Evolutionary conservation across 768 basidiomycete species (phyloP), one percentile per base, ranked within the genome.

Genomic region (Mrakia frigida): DNA sequence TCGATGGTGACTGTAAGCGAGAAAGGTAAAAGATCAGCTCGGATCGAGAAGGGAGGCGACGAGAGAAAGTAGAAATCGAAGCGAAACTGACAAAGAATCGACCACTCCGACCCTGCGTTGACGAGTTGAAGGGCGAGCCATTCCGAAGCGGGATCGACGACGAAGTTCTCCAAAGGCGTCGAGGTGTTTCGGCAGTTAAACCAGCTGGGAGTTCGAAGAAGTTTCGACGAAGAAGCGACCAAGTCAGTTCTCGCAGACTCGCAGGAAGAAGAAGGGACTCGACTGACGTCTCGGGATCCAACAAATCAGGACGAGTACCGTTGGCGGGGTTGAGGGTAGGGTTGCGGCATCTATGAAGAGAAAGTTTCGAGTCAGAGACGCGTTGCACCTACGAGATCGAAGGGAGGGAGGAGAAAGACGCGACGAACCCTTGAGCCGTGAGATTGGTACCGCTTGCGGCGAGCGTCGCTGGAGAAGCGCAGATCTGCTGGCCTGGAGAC

Each of bases 1-100:
- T 76, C 79, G 35, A 79, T 28, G 1, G 79, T 76, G 59, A 78
- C 60, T 61, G 7, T 9, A 4, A 28, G n/a, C n/a, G 33, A 9
- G 25, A 61, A 10, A 33, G 11, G 2, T 7, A 28, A 23, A 5
- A 18, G 60, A n/a, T 35, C 33, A 61, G 60, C 18, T 59, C 56
- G 56, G 28, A 21, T 16, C 5, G n/a, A n/a, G n/a, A n/a, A n/a
- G n/a, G n/a, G n/a, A n/a, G n/a, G n/a, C n/a, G n/a, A n/a, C n/a
- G n/a, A n/a, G n/a, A n/a, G n/a, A n/a, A n/a, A n/a, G n/a, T n/a
- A n/a, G n/a, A n/a, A n/a, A n/a, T 10, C 9, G 60, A 28, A 61
- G 28, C 16, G 33, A 61, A 23, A 23, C 60, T 61, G 14, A 61
- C 60, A 28, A 28, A 31, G 14, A 28, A 61, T 7, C 3, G 6